Evolutionary conservation across 768 basidiomycete species (phyloP).

Genomic region (Trametopsis cervina): DNA sequence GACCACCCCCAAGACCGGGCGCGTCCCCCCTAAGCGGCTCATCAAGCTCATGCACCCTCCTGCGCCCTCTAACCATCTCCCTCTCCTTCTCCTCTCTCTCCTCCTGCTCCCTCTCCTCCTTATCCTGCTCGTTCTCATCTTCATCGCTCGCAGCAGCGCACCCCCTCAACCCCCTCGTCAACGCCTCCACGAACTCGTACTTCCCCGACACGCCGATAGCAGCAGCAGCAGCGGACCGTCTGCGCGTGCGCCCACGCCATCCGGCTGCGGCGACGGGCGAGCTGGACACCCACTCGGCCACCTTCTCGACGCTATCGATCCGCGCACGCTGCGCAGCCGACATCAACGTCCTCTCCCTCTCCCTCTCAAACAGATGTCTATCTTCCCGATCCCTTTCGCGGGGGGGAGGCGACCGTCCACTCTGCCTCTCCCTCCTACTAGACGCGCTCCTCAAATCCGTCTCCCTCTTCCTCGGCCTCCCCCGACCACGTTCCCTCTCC

Average conservation of each 20-base stretch:
- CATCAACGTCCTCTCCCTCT: not conserved
- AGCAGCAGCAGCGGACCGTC: no score
- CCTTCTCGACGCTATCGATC: constrained; percentile 34
- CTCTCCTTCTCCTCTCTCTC: constrained; percentile 3
- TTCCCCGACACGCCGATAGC: no score
- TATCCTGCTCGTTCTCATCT: constrained; percentile 10
- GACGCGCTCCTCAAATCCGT: not conserved
- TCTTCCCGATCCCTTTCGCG: constrained; percentile 3
- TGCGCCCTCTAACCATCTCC: constrained; percentile 38
- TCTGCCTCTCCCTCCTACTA: not conserved
- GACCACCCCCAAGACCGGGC: constrained; percentile 57
- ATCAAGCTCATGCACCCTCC: constrained; percentile 47
- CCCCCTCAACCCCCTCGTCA: constrained; percentile 27
- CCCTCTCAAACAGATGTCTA: constrained; percentile 7
- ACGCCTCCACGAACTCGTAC: constrained; percentile 31
- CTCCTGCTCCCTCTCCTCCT: constrained; percentile 1
- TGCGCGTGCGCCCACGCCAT: no score
- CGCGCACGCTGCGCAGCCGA: constrained; percentile 16
- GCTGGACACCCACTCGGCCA: constrained; percentile 40
- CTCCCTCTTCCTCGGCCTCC: not conserved
- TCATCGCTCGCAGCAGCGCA: constrained; percentile 14
- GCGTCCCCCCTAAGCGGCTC: constrained; percentile 32
- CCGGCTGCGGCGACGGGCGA: constrained; percentile 26
- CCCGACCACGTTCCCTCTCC: not conserved
- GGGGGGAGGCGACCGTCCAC: not conserved